Evolutionary conservation across 208 protist genomes (phyloP).

Genomic region (Leishmania tarentolae): DNA sequence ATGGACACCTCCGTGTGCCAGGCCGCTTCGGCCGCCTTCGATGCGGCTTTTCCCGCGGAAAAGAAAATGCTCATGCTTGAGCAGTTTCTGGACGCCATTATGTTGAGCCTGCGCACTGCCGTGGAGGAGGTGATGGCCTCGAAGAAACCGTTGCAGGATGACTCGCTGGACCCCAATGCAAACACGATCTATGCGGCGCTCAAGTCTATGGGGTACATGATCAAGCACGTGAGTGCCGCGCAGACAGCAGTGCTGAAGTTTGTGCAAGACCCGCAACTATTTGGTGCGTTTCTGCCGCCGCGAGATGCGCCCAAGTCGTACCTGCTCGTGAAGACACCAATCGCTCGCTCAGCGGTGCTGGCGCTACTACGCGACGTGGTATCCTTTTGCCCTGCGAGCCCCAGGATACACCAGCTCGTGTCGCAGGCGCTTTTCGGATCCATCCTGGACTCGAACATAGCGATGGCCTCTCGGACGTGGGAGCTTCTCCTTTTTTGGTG

Average conservation of each 20-base stretch:
- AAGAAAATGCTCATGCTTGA: slow-evolving; percentile 63
- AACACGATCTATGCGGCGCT: slow-evolving; percentile 69
- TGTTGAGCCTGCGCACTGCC: slow-evolving; percentile 40
- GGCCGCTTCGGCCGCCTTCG: slow-evolving; percentile 60
- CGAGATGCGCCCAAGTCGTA: slow-evolving; percentile 31
- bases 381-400: slow-evolving; percentile 52
- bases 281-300: slow-evolving; percentile 51
- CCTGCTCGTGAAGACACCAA: slow-evolving; percentile 58
- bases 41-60: slow-evolving; percentile 58
- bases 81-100: slow-evolving; percentile 62
- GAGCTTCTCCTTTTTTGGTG: slow-evolving; percentile 87
- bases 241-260: slow-evolving; percentile 63
- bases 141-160: slow-evolving; percentile 66
- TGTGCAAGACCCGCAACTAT: slow-evolving; percentile 44
- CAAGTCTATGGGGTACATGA: slow-evolving; percentile 81
- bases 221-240: slow-evolving; percentile 67
- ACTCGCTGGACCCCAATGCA: slow-evolving; percentile 62
- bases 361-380: slow-evolving; percentile 78
- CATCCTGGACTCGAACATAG: slow-evolving; percentile 50
- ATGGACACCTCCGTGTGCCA: slow-evolving; percentile 65
- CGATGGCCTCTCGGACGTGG: slow-evolving; percentile 67
- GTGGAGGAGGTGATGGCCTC: slow-evolving; percentile 41
- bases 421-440: slow-evolving; percentile 51
- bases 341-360: slow-evolving; percentile 76
- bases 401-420: slow-evolving; percentile 59